Evolutionary conservation across 1,139 yeast species (phyloP).

Genomic region (Lodderomyces pseudojiufengensis): DNA sequence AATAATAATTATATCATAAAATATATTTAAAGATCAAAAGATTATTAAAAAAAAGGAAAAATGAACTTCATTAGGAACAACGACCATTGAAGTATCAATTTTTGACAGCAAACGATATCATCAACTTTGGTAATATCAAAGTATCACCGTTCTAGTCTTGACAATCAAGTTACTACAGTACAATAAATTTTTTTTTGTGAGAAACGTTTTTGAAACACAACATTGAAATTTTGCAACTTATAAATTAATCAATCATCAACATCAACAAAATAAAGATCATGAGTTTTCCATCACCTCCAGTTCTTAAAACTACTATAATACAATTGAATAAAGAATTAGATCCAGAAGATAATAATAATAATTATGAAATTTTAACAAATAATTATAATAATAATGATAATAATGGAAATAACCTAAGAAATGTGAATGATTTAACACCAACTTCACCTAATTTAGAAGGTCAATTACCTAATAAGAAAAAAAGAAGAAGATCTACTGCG

Average conservation of each 20-base stretch:
- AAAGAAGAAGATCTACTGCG: slow-evolving; percentile 46
- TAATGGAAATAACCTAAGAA: not conserved
- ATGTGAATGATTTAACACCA: slow-evolving; percentile 3
- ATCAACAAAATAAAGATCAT: slow-evolving; percentile 2
- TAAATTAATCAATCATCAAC: not conserved
- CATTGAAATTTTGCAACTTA: too few species aligned
- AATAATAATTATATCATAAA: too few species aligned
- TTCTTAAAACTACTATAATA: slow-evolving; percentile 58
- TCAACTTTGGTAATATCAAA: too few species aligned
- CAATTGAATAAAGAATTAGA: slow-evolving; percentile 52
- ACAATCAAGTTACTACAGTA: too few species aligned
- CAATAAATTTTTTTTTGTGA: too few species aligned
- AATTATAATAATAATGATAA: slow-evolving; percentile 23
- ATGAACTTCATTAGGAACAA: too few species aligned
- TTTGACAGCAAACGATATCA: too few species aligned
- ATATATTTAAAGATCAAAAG: too few species aligned
- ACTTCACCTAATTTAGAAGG: slow-evolving; percentile 10
- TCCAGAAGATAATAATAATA: slow-evolving; percentile 34
- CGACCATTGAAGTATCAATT: too few species aligned
- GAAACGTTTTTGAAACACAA: too few species aligned
- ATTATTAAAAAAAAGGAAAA: too few species aligned
- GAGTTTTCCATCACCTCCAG: slow-evolving; percentile 54
- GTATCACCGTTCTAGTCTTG: too few species aligned
- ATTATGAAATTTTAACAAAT: slow-evolving; percentile 42
- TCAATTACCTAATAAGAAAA: slow-evolving; percentile 26